Evolutionary conservation across 441 rosid species (phyloP).

Genomic region (Erodium moschatum): DNA sequence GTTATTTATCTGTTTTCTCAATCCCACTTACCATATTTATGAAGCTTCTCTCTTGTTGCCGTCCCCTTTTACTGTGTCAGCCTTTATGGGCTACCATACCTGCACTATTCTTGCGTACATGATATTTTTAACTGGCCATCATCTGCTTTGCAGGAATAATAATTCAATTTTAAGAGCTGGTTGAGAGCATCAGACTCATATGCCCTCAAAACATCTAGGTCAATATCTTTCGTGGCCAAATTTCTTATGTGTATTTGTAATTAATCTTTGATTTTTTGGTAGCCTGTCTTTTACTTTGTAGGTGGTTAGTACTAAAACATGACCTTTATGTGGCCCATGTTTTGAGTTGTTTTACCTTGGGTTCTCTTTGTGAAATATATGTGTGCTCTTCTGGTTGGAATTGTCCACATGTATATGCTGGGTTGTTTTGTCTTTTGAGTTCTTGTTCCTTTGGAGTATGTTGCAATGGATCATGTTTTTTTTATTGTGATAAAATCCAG

Average conservation of each 20-base stretch:
- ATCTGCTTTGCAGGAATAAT: slow-evolving; percentile 49
- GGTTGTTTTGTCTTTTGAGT: not conserved
- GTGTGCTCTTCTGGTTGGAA: not conserved
- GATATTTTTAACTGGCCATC: slow-evolving; percentile 27
- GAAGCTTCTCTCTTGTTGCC: not conserved
- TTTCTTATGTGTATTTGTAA: not conserved
- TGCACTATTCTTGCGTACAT: slow-evolving; percentile 9
- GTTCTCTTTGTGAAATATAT: not conserved
- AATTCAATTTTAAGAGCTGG: slow-evolving; percentile 46
- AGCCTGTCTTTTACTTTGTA: no score
- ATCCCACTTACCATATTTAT: not conserved
- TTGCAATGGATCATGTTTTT: not conserved
- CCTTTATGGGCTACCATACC: not conserved
- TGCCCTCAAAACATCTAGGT: slow-evolving; percentile 48
- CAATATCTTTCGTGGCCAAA: slow-evolving; percentile 37
- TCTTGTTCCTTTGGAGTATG: not conserved
- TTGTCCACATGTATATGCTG: not conserved
- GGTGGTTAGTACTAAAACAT: no score
- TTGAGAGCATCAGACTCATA: slow-evolving; percentile 41
- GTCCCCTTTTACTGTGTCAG: not conserved
- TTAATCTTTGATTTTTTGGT: no score
- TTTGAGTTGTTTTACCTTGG: not conserved
- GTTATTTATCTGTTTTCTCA: not conserved
- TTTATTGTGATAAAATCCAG: not conserved
- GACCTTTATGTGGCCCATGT: no score